Conservation (phyloP, 2,329 filamentous ascomycete species). For the Venturia effusa region DNA sequence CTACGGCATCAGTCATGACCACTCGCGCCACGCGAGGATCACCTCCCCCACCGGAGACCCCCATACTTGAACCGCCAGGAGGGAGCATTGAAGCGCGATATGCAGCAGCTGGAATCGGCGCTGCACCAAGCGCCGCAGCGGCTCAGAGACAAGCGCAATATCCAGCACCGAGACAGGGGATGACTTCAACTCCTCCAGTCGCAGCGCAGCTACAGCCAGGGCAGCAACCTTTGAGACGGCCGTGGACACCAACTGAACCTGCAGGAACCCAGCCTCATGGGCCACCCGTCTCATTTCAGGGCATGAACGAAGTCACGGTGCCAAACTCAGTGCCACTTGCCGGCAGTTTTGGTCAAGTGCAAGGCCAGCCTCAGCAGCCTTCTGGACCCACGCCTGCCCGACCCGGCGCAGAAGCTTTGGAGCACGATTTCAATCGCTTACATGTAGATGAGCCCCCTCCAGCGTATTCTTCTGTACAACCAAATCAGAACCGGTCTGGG, state of each 20-base stretch:
- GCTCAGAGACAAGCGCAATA: slow-evolving; percentile 75
- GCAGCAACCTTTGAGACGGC: slow-evolving; percentile 43
- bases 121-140: slow-evolving; percentile 59
- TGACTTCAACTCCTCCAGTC: slow-evolving; percentile 32
- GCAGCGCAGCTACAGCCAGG: slow-evolving; percentile 24
- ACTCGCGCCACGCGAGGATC: slow-evolving; percentile 86
- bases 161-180: slow-evolving; percentile 29
- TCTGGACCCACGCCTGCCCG: slow-evolving; percentile 15
- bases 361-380: not conserved
- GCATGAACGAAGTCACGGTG: slow-evolving; percentile 56
- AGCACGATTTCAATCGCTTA: slow-evolving; percentile 78
- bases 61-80: slow-evolving; percentile 61
- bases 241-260: slow-evolving; percentile 91
- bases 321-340: slow-evolving; percentile 23
- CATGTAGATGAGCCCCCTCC: slow-evolving; percentile 79
- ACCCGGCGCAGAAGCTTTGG: slow-evolving; percentile 51
- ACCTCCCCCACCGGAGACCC: slow-evolving; percentile 88
- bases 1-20: slow-evolving; percentile 86
- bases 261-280: slow-evolving; percentile 81
- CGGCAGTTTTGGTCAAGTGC: slow-evolving; percentile 13
- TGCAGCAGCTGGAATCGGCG: slow-evolving; percentile 82
- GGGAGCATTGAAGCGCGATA: slow-evolving; percentile 86
- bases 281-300: slow-evolving; percentile 85
- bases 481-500: slow-evolving; percentile 26
- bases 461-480: slow-evolving; percentile 72